phyloP scores from a whole-genome alignment of 192 early-diverging fungal genomes.

The Backusella circina region DNA sequence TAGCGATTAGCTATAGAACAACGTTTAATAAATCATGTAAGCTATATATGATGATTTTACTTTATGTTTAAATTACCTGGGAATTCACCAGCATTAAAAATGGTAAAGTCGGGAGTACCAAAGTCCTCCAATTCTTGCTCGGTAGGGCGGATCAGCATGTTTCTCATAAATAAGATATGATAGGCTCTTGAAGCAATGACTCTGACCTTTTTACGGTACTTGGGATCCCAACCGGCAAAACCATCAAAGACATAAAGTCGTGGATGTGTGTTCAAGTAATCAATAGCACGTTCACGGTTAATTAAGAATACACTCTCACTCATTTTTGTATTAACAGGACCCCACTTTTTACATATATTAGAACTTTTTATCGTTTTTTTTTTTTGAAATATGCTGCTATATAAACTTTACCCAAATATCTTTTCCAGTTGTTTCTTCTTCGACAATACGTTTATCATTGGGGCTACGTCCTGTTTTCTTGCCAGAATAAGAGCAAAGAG shows the following conservation, averaged over 20 bases:
- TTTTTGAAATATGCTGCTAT: not conserved
- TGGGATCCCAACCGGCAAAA: conserved; percentile 97
- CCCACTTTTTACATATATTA: conserved; percentile 55
- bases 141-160: conserved; percentile 97
- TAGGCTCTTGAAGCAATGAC: conserved; percentile 93
- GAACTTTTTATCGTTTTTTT: not conserved
- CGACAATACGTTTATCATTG: conserved; percentile 96
- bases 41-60: too few relatives aligned
- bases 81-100: conserved; percentile 94
- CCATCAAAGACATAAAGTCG: conserved; percentile 97
- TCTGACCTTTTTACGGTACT: conserved; percentile 96
- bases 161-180: conserved; percentile 96
- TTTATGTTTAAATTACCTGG: conserved; percentile 36
- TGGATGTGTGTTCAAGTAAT: conserved; percentile 93
- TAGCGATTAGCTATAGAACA: conserved; percentile 68
- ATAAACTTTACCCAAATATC: conserved; percentile 71
- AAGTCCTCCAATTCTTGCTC: conserved; percentile 84
- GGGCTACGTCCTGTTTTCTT: conserved; percentile 92
- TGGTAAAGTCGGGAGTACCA: conserved; percentile 96
- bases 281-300: conserved; percentile 92
- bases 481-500: conserved; percentile 86
- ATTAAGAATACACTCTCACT: conserved; percentile 77
- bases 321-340: conserved; percentile 95
- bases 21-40: not conserved
- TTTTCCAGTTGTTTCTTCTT: conserved; percentile 75